phyloP scores from a whole-genome alignment of 345 rosid species.

The Toxicodendron radicans region DNA sequence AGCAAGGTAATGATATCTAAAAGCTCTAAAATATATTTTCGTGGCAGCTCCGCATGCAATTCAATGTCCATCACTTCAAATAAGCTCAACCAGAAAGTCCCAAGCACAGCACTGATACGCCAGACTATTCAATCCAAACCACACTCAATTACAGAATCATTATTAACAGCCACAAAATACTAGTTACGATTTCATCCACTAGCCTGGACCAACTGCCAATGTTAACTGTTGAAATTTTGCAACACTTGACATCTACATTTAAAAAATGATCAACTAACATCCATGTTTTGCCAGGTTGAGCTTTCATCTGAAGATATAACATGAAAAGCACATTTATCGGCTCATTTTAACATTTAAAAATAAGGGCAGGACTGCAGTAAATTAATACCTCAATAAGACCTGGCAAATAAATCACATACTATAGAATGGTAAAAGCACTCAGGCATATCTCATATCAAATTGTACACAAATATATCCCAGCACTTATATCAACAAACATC shows the following conservation, averaged over 20 bases:
- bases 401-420: slow-evolving; percentile 23
- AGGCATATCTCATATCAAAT: slow-evolving; percentile 25
- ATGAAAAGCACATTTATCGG: background rate
- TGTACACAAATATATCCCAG: slow-evolving; percentile 27
- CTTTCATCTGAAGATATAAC: background rate
- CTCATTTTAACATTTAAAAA: background rate
- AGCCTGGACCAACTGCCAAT: background rate
- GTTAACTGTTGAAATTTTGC: no score
- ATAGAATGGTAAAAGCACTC: slow-evolving; percentile 17
- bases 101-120: background rate
- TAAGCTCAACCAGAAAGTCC: background rate
- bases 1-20: background rate
- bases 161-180: background rate
- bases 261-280: background rate
- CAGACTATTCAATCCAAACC: background rate
- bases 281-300: background rate
- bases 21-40: background rate
- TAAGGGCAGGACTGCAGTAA: background rate
- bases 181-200: background rate
- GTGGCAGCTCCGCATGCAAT: background rate
- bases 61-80: no score
- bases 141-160: background rate
- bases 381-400: slow-evolving; percentile 6
- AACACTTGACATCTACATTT: background rate
- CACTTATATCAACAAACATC: slow-evolving; percentile 24